These are phyloP conservation scores for Vigna nakashimae DNA, from an alignment of 306 rosid genomes.

Conservation along the genomic window DNA sequence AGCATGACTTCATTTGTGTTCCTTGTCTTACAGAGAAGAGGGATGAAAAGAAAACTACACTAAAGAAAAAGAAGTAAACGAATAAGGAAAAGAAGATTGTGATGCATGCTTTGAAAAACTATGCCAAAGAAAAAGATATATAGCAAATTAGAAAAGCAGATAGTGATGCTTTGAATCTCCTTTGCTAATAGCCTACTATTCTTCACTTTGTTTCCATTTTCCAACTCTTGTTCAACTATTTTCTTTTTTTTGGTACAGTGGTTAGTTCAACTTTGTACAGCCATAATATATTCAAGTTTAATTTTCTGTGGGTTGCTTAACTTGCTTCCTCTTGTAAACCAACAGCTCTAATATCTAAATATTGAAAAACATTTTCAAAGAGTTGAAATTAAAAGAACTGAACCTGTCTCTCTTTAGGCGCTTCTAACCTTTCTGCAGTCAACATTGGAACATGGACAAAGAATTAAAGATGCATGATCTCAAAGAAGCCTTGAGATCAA, in stretches of 20 bases:
- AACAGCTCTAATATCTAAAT: background rate
- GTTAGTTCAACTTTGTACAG: constrained; percentile 33
- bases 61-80: constrained; percentile 37
- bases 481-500: constrained; percentile 39
- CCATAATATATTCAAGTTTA: constrained; percentile 4
- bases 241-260: background rate
- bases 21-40: constrained; percentile 16
- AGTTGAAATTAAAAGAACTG: background rate
- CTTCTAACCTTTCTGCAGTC: constrained; percentile 14
- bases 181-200: constrained; percentile 31
- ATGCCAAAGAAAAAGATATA: constrained; percentile 37
- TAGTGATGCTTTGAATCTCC: constrained; percentile 40
- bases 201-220: constrained; percentile 36
- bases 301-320: constrained; percentile 13
- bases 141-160: constrained; percentile 29
- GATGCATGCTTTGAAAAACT: constrained; percentile 43
- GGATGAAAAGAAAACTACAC: constrained; percentile 30
- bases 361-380: background rate
- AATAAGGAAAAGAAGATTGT: constrained; percentile 42
- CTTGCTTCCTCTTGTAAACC: background rate
- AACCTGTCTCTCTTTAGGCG: constrained; percentile 16
- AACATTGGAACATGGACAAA: constrained; percentile 14
- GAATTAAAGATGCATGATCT: constrained; percentile 28
- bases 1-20: constrained; percentile 20
- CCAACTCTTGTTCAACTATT: constrained; percentile 3